phyloP scores from a whole-genome alignment of 2,329 filamentous ascomycete species.

The Fusarium transvaalense region DNA sequence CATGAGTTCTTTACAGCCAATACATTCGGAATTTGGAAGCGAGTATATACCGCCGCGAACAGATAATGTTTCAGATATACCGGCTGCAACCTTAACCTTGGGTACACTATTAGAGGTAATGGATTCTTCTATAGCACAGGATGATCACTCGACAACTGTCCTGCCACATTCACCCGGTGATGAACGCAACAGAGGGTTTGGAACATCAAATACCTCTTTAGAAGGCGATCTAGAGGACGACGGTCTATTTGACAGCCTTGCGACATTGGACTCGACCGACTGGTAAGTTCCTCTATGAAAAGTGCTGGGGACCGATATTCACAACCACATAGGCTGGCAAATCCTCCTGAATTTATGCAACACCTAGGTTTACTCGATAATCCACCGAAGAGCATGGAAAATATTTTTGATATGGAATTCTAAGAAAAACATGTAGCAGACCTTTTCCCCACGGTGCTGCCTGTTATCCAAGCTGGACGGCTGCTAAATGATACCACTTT shows the following conservation, averaged over 20 bases:
- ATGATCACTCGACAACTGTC: neutral
- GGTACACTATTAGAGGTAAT: neutral
- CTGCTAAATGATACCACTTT: neutral
- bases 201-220: neutral
- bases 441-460: neutral
- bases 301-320: accelerated
- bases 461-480: too few species aligned
- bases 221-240: neutral
- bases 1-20: accelerated
- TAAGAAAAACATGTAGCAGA: neutral
- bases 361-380: conserved; percentile 19
- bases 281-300: neutral
- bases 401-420: conserved; percentile 11
- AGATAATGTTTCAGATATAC: neutral
- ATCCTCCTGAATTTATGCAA: conserved; percentile 25
- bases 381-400: neutral
- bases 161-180: accelerated
- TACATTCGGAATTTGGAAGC: accelerated
- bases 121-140: neutral
- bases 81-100: neutral
- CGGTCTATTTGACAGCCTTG: conserved; percentile 16
- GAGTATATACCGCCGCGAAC: neutral
- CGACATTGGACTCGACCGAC: conserved; percentile 3
- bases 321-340: neutral
- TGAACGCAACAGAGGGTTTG: accelerated